Evolutionary conservation across 2,329 filamentous ascomycete species (phyloP).

Genomic region (Fusarium concolor): DNA sequence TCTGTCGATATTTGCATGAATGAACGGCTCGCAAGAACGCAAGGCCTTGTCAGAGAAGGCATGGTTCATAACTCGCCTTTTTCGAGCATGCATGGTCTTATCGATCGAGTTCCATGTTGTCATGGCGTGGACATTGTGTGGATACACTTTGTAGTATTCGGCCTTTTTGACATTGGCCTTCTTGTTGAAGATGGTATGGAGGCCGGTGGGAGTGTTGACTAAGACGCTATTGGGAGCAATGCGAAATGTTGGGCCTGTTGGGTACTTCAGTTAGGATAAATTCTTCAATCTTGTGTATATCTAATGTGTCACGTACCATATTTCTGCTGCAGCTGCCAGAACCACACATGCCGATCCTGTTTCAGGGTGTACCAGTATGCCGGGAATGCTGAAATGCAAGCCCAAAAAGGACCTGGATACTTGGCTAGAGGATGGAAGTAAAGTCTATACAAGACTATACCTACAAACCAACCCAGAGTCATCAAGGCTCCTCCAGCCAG

Average conservation of each 20-base stretch:
- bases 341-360: conserved; percentile 37
- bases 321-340: conserved; percentile 28
- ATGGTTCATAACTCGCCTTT: conserved; percentile 32
- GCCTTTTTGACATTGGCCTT: conserved; percentile 40
- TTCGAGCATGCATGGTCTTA: conserved; percentile 33
- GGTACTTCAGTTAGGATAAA: background rate
- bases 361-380: conserved; percentile 35
- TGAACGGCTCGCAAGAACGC: conserved; percentile 23
- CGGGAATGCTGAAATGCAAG: conserved; percentile 52
- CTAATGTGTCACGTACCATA: conserved; percentile 23
- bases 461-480: background rate
- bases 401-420: conserved; percentile 68
- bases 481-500: background rate
- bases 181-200: conserved; percentile 34
- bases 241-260: conserved; percentile 33
- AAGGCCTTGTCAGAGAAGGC: conserved; percentile 38
- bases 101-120: conserved; percentile 37
- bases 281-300: background rate
- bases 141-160: conserved; percentile 37
- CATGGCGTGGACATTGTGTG: conserved; percentile 24
- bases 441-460: conserved; percentile 19
- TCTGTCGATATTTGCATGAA: conserved; percentile 27
- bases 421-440: conserved; percentile 64
- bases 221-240: conserved; percentile 33
- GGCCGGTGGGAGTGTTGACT: conserved; percentile 36